A percentile compares a stretch with the other conserved stretches of the same genome.
Conservation (phyloP, 2,329 filamentous ascomycete species). For the Fusarium siculi region DNA sequence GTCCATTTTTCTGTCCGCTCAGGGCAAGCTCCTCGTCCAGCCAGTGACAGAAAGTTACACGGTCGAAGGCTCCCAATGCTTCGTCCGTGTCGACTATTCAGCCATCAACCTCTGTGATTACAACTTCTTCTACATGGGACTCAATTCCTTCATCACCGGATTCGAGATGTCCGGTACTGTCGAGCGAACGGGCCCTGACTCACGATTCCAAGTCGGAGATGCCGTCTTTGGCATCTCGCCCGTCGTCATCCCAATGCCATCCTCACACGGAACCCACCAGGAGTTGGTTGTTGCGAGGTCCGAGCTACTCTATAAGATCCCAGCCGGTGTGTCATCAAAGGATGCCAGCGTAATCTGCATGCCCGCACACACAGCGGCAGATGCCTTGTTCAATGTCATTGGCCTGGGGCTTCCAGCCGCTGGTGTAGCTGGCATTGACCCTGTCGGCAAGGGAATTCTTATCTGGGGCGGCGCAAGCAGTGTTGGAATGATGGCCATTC, state of each 20-base stretch:
- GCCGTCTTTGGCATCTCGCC: not conserved
- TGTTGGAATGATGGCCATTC: not conserved
- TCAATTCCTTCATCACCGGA: not conserved
- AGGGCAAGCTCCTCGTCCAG: not conserved
- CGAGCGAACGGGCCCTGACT: not conserved
- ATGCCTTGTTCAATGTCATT: not conserved
- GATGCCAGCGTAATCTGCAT: not conserved
- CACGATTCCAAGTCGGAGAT: not conserved
- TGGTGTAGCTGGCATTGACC: not conserved
- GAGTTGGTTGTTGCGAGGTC: not conserved
- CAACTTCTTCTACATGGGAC: not conserved
- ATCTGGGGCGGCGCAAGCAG: not conserved
- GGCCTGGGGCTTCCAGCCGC: not conserved
- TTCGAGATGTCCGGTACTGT: not conserved
- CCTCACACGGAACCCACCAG: not conserved
- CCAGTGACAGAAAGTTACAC: not conserved
- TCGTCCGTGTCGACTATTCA: not conserved
- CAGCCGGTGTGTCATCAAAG: not conserved
- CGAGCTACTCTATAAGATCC: not conserved
- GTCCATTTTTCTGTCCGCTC: not conserved
- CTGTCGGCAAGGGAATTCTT: not conserved
- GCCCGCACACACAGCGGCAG: rapidly evolving
- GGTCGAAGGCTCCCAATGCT: not conserved
- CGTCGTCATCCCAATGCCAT: not conserved
- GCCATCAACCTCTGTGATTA: not conserved